Evolutionary conservation across 371 early-diverging fungal species (phyloP), one percentile per base, ranked within the genome.

Genomic region (Zancudomyces culisetae): DNA sequence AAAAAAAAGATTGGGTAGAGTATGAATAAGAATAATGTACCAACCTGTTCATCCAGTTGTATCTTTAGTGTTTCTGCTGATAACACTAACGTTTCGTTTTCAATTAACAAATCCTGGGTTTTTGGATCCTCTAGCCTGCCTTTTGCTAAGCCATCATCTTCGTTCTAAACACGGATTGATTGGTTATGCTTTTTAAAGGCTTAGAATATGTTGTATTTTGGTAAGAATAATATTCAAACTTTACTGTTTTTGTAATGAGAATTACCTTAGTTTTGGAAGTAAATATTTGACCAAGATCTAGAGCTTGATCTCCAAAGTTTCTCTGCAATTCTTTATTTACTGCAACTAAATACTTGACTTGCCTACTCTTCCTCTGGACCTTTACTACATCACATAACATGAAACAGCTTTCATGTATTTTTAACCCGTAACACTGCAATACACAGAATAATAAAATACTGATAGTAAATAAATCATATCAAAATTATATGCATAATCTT

Each of bases 41-140:
- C 10, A 6, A 51, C 51, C 41, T 51, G 66, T 49, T 66, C 66
- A 40, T 67, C 60, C 2, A 67, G 59, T 52, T 66, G 66, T 20
- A 66, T 66, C 43, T 61, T 64, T 58, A 66, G 60, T 2, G 63
- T 66, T 49, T 66, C 66, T 27, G 66, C 58, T 12, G 66, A 51
- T 19, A 66, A 53, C 42, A 56, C 52, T 1, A 66, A 43, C 24
- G 66, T 63, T 40, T 66, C 66, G 47, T 66, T 66, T 28, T 66
- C 66, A 22, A 66, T 62, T 29, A 58, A 53, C 18, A 66, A 51
- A 47, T 66, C 51, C 30, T 51, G 21, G 24, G 42, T 28, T 42
- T 51, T 2, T 2, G 13, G 13, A 19, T 51, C 51, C 2, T n/a
- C n/a, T n/a, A n/a, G n/a, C n/a, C n/a, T n/a, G n/a, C n/a, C n/a